Conservation (phyloP, 2,329 filamentous ascomycete genomes). For the Exophiala spinifera region DNA sequence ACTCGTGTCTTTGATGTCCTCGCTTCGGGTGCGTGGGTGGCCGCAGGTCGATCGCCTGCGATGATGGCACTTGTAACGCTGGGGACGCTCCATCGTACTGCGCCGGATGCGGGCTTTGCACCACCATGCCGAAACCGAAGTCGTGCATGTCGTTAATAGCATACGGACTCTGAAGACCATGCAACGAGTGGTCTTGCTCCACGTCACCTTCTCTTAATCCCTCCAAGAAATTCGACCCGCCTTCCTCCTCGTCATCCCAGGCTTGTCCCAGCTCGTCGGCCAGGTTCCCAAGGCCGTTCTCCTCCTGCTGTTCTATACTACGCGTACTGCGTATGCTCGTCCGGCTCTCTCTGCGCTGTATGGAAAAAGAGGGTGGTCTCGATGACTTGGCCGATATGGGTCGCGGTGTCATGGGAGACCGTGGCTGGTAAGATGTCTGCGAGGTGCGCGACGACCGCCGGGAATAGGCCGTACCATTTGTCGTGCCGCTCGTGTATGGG, state of each 20-base stretch:
- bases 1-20: constrained; percentile 40
- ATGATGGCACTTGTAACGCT: constrained; percentile 30
- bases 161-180: constrained; percentile 19
- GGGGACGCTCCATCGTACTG: constrained; percentile 16
- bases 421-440: constrained; percentile 26
- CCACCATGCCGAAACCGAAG: constrained; percentile 22
- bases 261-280: constrained; percentile 63
- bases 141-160: constrained; percentile 25
- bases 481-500: constrained; percentile 24
- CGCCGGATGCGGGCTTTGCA: constrained; percentile 28
- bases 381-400: constrained; percentile 37
- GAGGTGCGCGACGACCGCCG: constrained; percentile 28
- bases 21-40: constrained; percentile 37
- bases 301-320: constrained; percentile 29
- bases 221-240: constrained; percentile 37
- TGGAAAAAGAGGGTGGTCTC: constrained; percentile 24
- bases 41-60: constrained; percentile 39
- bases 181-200: constrained; percentile 12
- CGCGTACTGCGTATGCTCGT: constrained; percentile 36
- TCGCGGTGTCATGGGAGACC: constrained; percentile 40
- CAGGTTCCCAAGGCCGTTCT: constrained; percentile 56
- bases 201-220: constrained; percentile 37
- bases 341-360: constrained; percentile 18
- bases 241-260: constrained; percentile 53
- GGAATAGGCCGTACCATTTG: constrained; percentile 26